Evolutionary conservation across 208 protist genomes (phyloP), one percentile per base, ranked within the genome.

Genomic region (Acanthamoeba royreba): DNA sequence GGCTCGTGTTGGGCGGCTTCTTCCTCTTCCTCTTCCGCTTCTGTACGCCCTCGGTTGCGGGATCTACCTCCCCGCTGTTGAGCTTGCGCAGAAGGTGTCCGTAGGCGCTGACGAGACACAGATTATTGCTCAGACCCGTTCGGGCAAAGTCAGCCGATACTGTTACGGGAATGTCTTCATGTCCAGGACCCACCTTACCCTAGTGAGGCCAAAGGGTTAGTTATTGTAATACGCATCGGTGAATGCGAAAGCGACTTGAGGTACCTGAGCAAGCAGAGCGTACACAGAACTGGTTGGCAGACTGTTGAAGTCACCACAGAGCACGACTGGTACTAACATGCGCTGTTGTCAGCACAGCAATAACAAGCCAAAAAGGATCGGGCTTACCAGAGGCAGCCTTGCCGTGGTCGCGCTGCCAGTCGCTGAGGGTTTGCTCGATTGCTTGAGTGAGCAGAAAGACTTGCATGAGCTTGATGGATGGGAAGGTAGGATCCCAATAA

Each of bases 401-500:
- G 22, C 43, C 55, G 0, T 28, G 13, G 11, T 43, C 63, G 31
- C 63, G 25, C 63, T 42, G 63, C 63, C 63, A 77, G 1, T 77
- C 63, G 4, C 5, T 42, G 40, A 86, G 46, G 77, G 53, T 86
- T 13, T 33, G 22, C 40, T 92, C 83, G 15, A 95, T 49, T 40
- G 94, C 93, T 28, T 95, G 43, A 28, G 93, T 61, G 8, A 96
- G 88, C 5, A 95, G 40, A 5, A 38, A 55, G 4, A 92, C 90
- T 79, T 96, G 94, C 7, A 95, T 63, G 13, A 96, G 38, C 90
- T 96, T 96, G 33, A 96, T 93, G 40, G 94, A 92, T 25, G 89
- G 93, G 55, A 72, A 96, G 40, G 35, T 31, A 4, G 95, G 95
- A 55, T 96, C 94, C 94, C 94, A 96, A 55, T 95, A 74, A 13